Percentiles rank a stretch among this genome's conserved stretches.
phyloP scores from a whole-genome alignment of 257 asterid species.

The Hygrophila difformis region DNA sequence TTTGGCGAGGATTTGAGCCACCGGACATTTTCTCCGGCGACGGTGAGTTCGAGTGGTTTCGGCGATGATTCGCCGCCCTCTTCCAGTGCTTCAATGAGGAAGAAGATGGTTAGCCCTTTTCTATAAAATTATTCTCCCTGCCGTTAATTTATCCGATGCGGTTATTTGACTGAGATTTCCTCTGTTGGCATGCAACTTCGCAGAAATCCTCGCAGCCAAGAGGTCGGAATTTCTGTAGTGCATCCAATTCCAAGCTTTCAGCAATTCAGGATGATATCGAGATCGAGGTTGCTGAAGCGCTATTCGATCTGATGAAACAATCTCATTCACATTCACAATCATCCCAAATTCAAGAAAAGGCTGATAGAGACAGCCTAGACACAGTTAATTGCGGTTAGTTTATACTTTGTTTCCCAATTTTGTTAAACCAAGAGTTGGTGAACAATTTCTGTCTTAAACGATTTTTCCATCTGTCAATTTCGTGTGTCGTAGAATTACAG shows the following conservation, averaged over 20 bases:
- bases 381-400: conserved; percentile 22
- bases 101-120: conserved; percentile 27
- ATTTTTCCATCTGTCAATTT: too few relatives aligned
- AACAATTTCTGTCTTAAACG: too few relatives aligned
- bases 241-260: conserved; percentile 21
- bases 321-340: conserved; percentile 29
- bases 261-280: conserved; percentile 43
- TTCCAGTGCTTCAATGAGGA: conserved; percentile 34
- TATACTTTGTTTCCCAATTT: background rate
- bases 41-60: conserved; percentile 18
- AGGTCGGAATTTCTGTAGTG: conserved; percentile 14
- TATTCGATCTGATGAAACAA: conserved; percentile 64
- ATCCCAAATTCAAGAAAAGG: conserved; percentile 21
- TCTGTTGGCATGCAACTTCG: conserved; percentile 1
- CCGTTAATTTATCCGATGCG: background rate
- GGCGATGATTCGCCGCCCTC: conserved; percentile 20
- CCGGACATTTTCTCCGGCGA: conserved; percentile 26
- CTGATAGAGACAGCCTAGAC: conserved; percentile 18
- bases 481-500: conserved; percentile 35
- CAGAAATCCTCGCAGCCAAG: conserved; percentile 36
- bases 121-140: conserved; percentile 4
- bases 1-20: conserved; percentile 23
- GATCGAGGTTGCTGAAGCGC: conserved; percentile 69
- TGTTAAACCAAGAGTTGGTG: too few relatives aligned
- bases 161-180: background rate